Conservation (phyloP, 1,284 basidiomycete genomes). For the Ustilago xerochloae region DNA sequence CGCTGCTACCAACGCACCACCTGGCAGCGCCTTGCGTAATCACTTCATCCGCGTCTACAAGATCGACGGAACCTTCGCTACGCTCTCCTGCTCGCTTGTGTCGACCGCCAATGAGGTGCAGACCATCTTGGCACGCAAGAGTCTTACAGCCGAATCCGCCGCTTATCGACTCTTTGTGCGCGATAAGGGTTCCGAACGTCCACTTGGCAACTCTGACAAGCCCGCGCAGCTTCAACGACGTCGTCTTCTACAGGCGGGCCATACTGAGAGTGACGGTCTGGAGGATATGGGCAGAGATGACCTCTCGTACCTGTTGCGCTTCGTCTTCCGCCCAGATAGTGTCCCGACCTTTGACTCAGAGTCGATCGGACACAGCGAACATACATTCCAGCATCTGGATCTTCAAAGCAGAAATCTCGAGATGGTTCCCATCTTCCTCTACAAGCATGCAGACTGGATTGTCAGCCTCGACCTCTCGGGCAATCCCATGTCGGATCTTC, state of each 20-base stretch:
- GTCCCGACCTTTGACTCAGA: constrained; percentile 68
- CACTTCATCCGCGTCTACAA: constrained; percentile 79
- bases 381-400: constrained; percentile 81
- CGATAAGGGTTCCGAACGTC: constrained; percentile 65
- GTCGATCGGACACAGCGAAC: constrained; percentile 59
- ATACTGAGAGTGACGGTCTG: constrained; percentile 82
- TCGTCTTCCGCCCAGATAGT: constrained; percentile 79
- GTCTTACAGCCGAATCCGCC: constrained; percentile 46
- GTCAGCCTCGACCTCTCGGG: constrained; percentile 88
- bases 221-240: constrained; percentile 87
- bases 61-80: constrained; percentile 79
- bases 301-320: constrained; percentile 85
- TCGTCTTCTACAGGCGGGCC: constrained; percentile 89
- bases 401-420: constrained; percentile 84
- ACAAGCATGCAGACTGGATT: constrained; percentile 87
- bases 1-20: constrained; percentile 8
- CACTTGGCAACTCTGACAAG: constrained; percentile 76
- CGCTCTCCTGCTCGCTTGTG: constrained; percentile 76
- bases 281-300: constrained; percentile 85
- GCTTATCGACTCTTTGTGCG: constrained; percentile 64
- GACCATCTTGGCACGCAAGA: constrained; percentile 56
- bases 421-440: constrained; percentile 89
- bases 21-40: constrained; percentile 48
- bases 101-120: constrained; percentile 77
- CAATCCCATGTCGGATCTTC: constrained; percentile 96